Conservation (phyloP, 2,329 filamentous ascomycete species). For the Phoma sp. region DNA sequence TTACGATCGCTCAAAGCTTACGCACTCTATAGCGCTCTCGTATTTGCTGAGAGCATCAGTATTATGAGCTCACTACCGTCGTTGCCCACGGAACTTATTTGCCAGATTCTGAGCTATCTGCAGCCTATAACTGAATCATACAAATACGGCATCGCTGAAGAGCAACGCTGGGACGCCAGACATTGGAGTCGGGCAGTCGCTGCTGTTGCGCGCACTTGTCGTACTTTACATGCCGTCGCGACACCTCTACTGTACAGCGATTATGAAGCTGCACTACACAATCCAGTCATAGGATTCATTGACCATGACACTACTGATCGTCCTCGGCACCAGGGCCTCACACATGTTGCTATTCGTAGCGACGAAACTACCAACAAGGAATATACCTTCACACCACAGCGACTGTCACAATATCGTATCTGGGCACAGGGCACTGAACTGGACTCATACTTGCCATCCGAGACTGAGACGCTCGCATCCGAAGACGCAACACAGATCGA, state of each 20-base stretch:
- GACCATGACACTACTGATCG: not conserved
- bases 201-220: not conserved
- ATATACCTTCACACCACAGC: not conserved
- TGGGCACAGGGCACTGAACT: not conserved
- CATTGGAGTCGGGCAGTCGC: conserved; percentile 1
- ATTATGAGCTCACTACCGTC: not conserved
- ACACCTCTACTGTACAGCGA: not conserved
- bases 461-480: not conserved
- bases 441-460: not conserved
- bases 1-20: too few species aligned
- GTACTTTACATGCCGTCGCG: not conserved
- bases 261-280: not conserved
- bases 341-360: not conserved
- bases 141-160: not conserved
- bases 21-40: too few species aligned
- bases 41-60: too few species aligned
- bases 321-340: not conserved
- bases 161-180: not conserved
- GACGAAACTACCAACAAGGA: too few species aligned
- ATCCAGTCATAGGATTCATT: not conserved
- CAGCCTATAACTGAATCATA: not conserved
- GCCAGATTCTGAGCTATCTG: not conserved
- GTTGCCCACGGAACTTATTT: not conserved
- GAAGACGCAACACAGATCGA: not conserved
- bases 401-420: not conserved